phyloP scores from a whole-genome alignment of 352 stramenopile species.

The Phytopythium vexans region DNA sequence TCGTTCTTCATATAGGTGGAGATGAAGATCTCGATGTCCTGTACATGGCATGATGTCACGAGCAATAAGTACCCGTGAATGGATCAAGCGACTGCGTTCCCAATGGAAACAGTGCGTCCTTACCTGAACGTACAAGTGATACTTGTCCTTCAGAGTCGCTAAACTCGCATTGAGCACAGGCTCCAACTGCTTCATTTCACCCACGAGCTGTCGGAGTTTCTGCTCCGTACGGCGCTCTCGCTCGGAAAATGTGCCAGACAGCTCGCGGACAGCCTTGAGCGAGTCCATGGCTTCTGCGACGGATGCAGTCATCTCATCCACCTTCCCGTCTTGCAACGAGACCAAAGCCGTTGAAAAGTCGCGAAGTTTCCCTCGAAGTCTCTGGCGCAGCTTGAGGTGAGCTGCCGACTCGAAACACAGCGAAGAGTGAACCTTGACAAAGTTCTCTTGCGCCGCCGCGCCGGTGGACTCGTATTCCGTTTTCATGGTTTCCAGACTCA shows the following conservation, averaged over 20 bases:
- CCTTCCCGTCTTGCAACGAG: constrained; percentile 12
- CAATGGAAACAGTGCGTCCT: no score
- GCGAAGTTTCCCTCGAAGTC: constrained; percentile 46
- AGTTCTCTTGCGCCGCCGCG: constrained; percentile 57
- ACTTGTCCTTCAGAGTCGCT: constrained; percentile 37
- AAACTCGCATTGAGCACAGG: constrained; percentile 26
- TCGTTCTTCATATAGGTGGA: constrained; percentile 86
- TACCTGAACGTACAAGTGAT: constrained; percentile 63
- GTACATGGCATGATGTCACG: neutral
- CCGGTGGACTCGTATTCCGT: constrained; percentile 69
- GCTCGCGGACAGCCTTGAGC: neutral
- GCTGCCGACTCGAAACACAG: constrained; percentile 42
- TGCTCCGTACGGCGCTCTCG: constrained; percentile 31
- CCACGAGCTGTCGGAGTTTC: constrained; percentile 42
- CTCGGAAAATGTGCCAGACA: neutral
- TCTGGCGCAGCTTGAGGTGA: constrained; percentile 59
- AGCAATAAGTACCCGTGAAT: no score
- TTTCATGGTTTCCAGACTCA: constrained; percentile 78
- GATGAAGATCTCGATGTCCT: constrained; percentile 77
- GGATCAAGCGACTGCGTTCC: no score
- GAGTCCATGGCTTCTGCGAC: neutral
- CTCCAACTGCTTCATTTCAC: constrained; percentile 44
- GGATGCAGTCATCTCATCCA: neutral
- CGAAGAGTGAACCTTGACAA: constrained; percentile 40
- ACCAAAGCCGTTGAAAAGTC: constrained; percentile 33